Base-by-base conservation (phyloP, 2,329 filamentous ascomycete species). In the Talaromyces sp. region DNA sequence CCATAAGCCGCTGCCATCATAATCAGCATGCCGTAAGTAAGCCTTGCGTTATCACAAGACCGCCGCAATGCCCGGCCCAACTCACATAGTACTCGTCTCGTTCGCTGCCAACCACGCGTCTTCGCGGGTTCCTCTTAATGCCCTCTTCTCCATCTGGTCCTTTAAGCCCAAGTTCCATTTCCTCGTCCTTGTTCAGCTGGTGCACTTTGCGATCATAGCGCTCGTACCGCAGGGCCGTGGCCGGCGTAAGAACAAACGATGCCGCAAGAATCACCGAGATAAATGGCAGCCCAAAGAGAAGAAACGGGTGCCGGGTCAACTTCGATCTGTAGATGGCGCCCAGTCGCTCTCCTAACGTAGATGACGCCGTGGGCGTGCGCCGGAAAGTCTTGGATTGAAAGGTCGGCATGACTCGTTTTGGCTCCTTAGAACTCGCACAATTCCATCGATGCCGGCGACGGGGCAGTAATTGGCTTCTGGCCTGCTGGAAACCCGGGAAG, bases 251-350 rank as follows among this genome's bases (percentile, higher is more conserved):
- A 69, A 96, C 90, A 76, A 99, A 99, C 3, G 91, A 96, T 0
- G 92, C 93, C 1, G 89, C 91, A 28, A 99, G 86, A 72, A 99
- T 96, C 62, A 96, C 88, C 61, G 85, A 80, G 67, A 99, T 85
- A 76, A 99, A 99, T 0, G 95, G 96, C 4, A 99, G 83, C 2
- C 96, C 96, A 73, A 99, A 99, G 65, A 96, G 85, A 30, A 92
- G 80, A 75, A 99, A 99, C 0, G 95, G 96, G 69, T 90, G 92
- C 71, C 84, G 88, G 62, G 85, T 82, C 67, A 99, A 85, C 63
- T 85, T 76, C 33, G 84, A 80, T 62, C 95, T 90, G 80, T 99
- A 99, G 64, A 82, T 82, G 62, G 88, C 84, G 57, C 90, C 91
- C 68, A 96, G 78, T 11, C 84, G 85, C 75, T 87, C 87, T 65